Base-by-base conservation (phyloP, 106 monocot species). In the Acanthochlamys bracteata region DNA sequence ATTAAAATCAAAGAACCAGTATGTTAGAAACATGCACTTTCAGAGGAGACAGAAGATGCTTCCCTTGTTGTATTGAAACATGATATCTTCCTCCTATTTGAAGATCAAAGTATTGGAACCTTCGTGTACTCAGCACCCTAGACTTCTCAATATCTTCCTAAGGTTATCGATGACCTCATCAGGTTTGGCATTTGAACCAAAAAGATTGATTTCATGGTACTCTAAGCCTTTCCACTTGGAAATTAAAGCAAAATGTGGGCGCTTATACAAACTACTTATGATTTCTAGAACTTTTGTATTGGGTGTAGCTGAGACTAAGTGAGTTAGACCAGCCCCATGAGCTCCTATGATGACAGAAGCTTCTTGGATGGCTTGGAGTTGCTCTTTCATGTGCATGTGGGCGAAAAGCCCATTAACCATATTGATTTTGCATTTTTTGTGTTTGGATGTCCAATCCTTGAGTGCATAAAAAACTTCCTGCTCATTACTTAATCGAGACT, bases 261-360 rank as follows among this genome's bases (percentile, higher is more conserved):
- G 76, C 27, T 75, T 72, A 53, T 84, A 96, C n/a, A 65, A 64
- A 69, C 95, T 91, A 69, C 90, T 90, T 63, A 96, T 82, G 45
- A 96, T 82, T 53, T 96, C 95, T 43, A 96, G 82, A 24, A 90
- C 90, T 15, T 73, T 69, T 12, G 95, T 75, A 20, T 76, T 71
- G 0, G 66, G 62, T 19, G 70, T 77, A 14, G 90, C 90, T 23
- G 78, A 58, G 7, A 96, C 88, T 57, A 96, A 74, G 64, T 90
- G 90, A 9, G 90, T 96, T 26, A 96, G 82, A 20, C 95, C 95
- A 33, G 95, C 95, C 17, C 95, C 95, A 63, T 96, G 95, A 24
- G 95, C 95, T 11, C 95, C 95, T 39, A 96, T 73, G 7, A 96
- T 82, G 39, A 96, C 87, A 11, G 86, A 87, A 69, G 95, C 95